Base-by-base conservation (phyloP, 1,139 yeast genomes). In the Taiozyma sp. region DNA sequence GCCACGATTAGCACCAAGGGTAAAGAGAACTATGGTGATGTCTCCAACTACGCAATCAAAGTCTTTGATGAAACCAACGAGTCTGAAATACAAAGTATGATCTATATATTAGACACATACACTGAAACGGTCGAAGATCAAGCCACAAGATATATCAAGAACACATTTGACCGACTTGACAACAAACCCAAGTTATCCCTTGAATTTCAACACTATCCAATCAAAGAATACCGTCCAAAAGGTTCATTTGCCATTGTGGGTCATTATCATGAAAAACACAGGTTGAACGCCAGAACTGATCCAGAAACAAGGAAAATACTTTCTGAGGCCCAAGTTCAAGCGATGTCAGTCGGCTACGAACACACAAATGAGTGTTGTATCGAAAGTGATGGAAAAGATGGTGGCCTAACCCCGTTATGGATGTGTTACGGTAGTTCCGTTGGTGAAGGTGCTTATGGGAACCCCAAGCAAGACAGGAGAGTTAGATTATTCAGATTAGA, bases 321-420 rank as follows among this genome's bases (percentile, higher is more conserved):
- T 32, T 55, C 56, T 19, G 59, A 59, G 10, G 43, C 54, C 16
- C 48, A 56, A 11, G 56, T 61, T 14, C 67, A 70, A 44, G 81
- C 71, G 0, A 70, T 78, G 14, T 70, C 77, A 16, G 82, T 78
- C 28, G 82, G 83, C 8, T 79, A 77, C 54, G 83, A 79, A 56
- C 82, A 78, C 59, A 77, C 73, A 43, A 79, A 79, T 60, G 83
- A 79, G 55, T 80, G 80, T 14, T 79, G 83, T 58, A 62, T 77
- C 8, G 57, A 55, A n/a, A 50, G 57, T 3, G 53, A 56, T 10
- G 58, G 51, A 10, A 30, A 43, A 13, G 21, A 46, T 2, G 52
- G 44, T 6, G 45, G 45, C 2, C 45, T 58, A 4, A 58, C 56
- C 3, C 53, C 54, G 8, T 63, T 78, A 56, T 79, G 83, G 83